Evolutionary conservation across 2,329 filamentous ascomycete genomes (phyloP).

Genomic region (Stemphylium beticola): DNA sequence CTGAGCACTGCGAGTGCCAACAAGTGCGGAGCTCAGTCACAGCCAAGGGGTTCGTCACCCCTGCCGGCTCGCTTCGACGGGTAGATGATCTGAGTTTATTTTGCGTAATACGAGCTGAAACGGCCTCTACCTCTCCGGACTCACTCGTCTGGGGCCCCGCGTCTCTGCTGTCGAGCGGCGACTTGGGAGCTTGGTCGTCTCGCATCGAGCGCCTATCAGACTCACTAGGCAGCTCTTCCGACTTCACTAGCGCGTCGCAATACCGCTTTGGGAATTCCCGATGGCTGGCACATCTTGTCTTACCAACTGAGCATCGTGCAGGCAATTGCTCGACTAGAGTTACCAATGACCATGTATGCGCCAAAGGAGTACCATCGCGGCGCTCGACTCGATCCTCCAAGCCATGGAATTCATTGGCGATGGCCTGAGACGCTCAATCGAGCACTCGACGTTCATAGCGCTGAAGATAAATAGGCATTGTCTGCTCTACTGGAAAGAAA

Average conservation of each 20-base stretch:
- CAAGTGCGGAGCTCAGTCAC: too few relatives aligned
- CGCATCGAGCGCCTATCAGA: constrained; percentile 12
- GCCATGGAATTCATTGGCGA: background rate
- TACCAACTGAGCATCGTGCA: background rate
- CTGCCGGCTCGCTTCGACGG: background rate
- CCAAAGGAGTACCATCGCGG: background rate
- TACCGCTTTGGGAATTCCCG: background rate
- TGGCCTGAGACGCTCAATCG: background rate
- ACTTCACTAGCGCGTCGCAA: background rate
- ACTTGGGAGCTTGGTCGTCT: background rate
- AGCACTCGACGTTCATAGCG: background rate
- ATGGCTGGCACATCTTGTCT: background rate
- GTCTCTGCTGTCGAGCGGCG: background rate
- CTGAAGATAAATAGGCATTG: background rate
- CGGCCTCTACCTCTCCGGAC: background rate
- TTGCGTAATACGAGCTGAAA: background rate
- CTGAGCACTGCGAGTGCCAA: too few relatives aligned
- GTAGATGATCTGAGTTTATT: background rate
- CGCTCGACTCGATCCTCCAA: background rate
- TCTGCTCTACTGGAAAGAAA: background rate
- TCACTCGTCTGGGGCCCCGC: background rate
- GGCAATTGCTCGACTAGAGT: background rate
- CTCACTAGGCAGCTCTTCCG: background rate
- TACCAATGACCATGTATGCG: background rate
- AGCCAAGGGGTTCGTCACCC: too few relatives aligned